Percentiles rank a stretch among this genome's conserved stretches.
phyloP scores from a whole-genome alignment of 768 basidiomycete species.

The Russula sp. region DNA sequence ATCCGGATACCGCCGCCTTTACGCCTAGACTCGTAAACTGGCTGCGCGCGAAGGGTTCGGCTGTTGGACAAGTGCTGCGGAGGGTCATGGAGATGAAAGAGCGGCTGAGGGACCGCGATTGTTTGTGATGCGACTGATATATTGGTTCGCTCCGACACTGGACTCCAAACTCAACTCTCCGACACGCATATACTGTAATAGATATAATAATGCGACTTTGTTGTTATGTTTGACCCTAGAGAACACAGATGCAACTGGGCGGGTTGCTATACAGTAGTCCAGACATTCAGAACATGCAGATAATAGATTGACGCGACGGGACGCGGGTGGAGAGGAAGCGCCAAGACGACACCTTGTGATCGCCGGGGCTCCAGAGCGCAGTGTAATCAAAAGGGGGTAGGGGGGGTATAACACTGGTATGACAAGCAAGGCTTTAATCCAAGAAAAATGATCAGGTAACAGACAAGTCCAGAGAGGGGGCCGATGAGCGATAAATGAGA shows the following conservation, averaged over 20 bases:
- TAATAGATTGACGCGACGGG: too few species aligned
- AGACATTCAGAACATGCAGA: too few species aligned
- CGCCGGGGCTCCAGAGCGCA: too few species aligned
- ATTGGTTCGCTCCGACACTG: background rate
- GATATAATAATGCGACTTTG: background rate
- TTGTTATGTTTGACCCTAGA: slow-evolving; percentile 14
- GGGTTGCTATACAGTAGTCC: background rate
- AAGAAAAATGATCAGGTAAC: too few species aligned
- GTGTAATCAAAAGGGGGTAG: too few species aligned
- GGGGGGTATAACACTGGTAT: too few species aligned
- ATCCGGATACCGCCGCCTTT: slow-evolving; percentile 82
- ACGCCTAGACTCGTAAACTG: slow-evolving; percentile 82
- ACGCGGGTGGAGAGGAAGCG: too few species aligned
- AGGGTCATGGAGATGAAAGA: slow-evolving; percentile 49
- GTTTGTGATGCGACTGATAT: slow-evolving; percentile 20
- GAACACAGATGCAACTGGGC: slow-evolving; percentile 6
- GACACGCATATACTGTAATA: slow-evolving; percentile 2
- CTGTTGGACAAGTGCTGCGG: slow-evolving; percentile 58
- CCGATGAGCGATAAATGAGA: too few species aligned
- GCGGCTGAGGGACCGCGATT: slow-evolving; percentile 27
- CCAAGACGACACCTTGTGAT: too few species aligned
- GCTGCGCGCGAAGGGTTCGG: slow-evolving; percentile 79
- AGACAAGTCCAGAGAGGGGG: too few species aligned
- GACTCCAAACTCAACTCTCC: background rate
- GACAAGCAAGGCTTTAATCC: too few species aligned